Evolutionary conservation across 805 yeast species (phyloP), one percentile per base, ranked within the genome.

Genomic region (Candida morakotiae): DNA sequence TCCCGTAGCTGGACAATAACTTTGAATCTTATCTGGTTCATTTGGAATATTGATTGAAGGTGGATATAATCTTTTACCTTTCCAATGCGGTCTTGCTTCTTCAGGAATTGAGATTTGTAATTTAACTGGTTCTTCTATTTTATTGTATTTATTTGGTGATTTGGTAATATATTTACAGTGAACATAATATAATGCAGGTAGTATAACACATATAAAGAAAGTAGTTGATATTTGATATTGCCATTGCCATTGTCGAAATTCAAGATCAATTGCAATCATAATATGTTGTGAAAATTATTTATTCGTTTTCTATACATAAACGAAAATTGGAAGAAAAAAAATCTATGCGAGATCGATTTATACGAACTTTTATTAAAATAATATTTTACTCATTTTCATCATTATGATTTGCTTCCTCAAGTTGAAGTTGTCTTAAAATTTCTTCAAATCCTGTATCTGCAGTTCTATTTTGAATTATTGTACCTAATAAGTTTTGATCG

Each of bases 1-100:
- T 23, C 96, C 94, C 0, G 98, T 93, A 0, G 98, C 96, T 3
- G 98, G 98, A 62, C 98, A 91, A 57, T 86, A 83, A 43, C 89
- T 78, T 53, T 87, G 89, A 43, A 91, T 85, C 45, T 61, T 68
- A 15, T 65, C 69, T 2, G 91, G 85, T 37, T 83, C 88, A 17
- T 73, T 74, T 2, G 73, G 71, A 39, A 77, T 75, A 32, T 65
- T 64, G 3, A 86, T 68, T 10, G 78, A 65, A 1, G 71, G 64
- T 0, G 87, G 81, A 36, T 76, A 74, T 23, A 87, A 67, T 36
- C 96, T 67, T 49, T 79, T 83, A 5, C 95, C 95, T 58, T 88
- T 88, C 96, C 96, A 89, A 55, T 87, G 91, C 3, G 88, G 87
- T 54, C 79, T 73, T 21, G 94, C 87, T 51, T 83, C 87, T 43